Base-by-base conservation (phyloP, 1,284 basidiomycete species). In the Ceratobasidium sp. region DNA sequence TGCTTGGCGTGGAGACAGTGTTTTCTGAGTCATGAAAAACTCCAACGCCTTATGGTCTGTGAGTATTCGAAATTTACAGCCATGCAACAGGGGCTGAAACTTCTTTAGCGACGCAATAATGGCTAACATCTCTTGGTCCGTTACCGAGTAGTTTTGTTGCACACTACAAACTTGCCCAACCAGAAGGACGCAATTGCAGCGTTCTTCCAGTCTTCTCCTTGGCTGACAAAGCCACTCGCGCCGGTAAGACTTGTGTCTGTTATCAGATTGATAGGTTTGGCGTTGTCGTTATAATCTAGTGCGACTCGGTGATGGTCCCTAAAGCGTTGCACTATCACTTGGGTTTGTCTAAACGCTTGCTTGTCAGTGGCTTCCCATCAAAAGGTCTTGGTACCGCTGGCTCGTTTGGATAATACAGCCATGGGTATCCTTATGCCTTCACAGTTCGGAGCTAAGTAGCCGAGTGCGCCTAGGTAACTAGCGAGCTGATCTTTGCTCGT, bases 41-140 rank as follows among this genome's bases (percentile, higher is more conserved):
- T 83, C 81, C 0, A 87, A 82, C 0, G 81, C 83, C 44, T 83
- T 80, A 68, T 87, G 86, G 70, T 87, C 86, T 18, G 61, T 64
- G 20, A 64, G 61, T 40, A 64, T 64, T 7, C 33, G 15, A 18
- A 64, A 64, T 9, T 64, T 40, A 7, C 9, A 20, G 42, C 61
- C 61, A 64, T 64, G 68, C 10, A 70, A 23, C n/a, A 33, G 1
- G 10, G 44, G 49, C 49, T 70, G 33, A 55, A 85, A 87, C 77
- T 85, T 85, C 0, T 83, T 71, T 0, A 87, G 80, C 18, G 51
- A 70, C 23, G 53, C 2, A 3, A 70, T n/a, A 40, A 70, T 70
- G 1, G 68, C 68, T 26, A 70, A 20, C 3, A 49, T 18, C n/a
- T 70, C 68, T 5, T 39, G 51, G 33, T 71, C 53, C 5, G 53